phyloP scores from a whole-genome alignment of 2,329 filamentous ascomycete genomes.

The Biscogniauxia mediterranea region DNA sequence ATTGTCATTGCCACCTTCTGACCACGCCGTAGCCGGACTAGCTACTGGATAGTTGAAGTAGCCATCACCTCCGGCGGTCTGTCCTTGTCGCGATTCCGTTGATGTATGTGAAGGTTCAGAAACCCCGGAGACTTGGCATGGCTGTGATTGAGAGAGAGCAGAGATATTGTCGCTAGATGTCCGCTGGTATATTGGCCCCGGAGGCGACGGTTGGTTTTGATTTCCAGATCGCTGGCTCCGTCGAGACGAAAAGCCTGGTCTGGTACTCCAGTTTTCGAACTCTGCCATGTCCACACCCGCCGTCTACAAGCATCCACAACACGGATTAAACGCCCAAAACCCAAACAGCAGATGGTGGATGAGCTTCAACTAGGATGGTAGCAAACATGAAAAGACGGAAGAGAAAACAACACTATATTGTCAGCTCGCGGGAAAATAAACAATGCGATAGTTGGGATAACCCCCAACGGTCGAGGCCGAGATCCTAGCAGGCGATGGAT shows the following conservation, averaged over 20 bases:
- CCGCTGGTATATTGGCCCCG: slow-evolving; percentile 7
- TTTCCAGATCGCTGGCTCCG: slow-evolving; percentile 7
- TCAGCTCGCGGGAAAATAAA: not conserved
- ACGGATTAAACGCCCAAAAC: not conserved
- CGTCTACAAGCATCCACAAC: not conserved
- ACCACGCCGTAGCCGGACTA: slow-evolving; percentile 4
- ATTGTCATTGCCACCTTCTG: slow-evolving; percentile 10
- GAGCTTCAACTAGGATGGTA: not conserved
- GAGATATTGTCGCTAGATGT: slow-evolving; percentile 14
- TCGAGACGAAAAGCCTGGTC: not conserved
- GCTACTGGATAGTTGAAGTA: slow-evolving; percentile 1
- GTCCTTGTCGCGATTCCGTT: slow-evolving; percentile 13
- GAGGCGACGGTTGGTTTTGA: slow-evolving; percentile 5
- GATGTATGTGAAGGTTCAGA: slow-evolving; percentile 7
- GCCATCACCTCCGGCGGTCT: slow-evolving; percentile 5
- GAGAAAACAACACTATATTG: not conserved
- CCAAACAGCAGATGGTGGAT: not conserved
- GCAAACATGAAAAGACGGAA: not conserved
- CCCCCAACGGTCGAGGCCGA: not conserved
- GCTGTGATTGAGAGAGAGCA: slow-evolving; percentile 10
- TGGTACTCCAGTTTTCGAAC: not conserved
- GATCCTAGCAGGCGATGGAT: not conserved
- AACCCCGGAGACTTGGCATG: slow-evolving; percentile 1
- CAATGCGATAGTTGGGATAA: not conserved
- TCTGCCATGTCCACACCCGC: not conserved